Conservation (phyloP, 1,139 yeast species). For the Candida tropicalis region DNA sequence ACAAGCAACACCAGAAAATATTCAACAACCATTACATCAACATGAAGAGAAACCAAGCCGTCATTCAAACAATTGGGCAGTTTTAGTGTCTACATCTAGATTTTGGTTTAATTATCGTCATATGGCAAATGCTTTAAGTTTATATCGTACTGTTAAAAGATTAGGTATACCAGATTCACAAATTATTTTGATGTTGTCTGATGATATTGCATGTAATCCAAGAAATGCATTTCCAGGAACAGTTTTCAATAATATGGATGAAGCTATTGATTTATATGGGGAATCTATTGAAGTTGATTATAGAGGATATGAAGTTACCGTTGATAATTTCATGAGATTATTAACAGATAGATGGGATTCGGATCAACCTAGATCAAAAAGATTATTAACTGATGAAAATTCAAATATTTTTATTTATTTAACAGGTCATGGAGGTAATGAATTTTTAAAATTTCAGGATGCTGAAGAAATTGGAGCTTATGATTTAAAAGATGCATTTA, state of each 20-base stretch:
- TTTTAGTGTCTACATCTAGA: conserved; percentile 89
- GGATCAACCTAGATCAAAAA: conserved; percentile 88
- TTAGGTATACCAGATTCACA: conserved; percentile 98
- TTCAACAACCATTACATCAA: not conserved
- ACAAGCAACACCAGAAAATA: not conserved
- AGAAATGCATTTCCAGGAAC: conserved; percentile 96
- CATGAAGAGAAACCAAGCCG: conserved; percentile 31
- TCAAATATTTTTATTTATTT: conserved; percentile 91
- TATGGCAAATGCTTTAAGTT: conserved; percentile 93
- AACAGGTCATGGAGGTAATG: conserved; percentile 99
- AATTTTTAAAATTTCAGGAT: conserved; percentile 94
- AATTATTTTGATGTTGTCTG: conserved; percentile 92
- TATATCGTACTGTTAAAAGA: conserved; percentile 93
- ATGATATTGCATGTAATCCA: conserved; percentile 96
- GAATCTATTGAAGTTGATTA: conserved; percentile 95
- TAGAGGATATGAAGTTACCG: conserved; percentile 97
- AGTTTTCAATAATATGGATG: conserved; percentile 91
- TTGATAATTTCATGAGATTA: conserved; percentile 87
- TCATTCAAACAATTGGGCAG: conserved; percentile 93
- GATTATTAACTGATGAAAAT: conserved; percentile 88
- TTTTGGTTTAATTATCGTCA: conserved; percentile 99
- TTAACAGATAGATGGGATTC: conserved; percentile 95
- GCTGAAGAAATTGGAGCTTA: conserved; percentile 96
- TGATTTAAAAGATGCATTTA: conserved; percentile 97
- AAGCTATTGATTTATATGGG: conserved; percentile 93